These are phyloP conservation scores for Pisolithus orientalis DNA, from an alignment of 768 basidiomycete genomes.

Conservation along the genomic window DNA sequence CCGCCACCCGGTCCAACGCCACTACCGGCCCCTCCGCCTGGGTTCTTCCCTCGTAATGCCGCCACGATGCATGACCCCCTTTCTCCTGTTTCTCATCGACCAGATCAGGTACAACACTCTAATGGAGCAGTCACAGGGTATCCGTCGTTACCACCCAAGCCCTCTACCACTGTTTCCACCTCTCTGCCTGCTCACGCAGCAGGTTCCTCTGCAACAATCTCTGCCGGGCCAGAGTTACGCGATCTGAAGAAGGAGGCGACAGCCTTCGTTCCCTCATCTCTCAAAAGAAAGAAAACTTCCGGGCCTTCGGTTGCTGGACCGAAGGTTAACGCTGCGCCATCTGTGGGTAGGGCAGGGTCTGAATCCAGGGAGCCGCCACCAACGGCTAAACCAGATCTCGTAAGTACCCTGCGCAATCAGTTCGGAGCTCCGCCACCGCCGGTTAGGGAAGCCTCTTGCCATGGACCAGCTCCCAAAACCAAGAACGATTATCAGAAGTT, in stretches of 20 bases:
- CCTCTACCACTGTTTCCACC: constrained; percentile 21
- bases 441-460: constrained; percentile 10
- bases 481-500: constrained; percentile 75
- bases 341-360: constrained; percentile 27
- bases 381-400: constrained; percentile 57
- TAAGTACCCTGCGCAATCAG: constrained; percentile 54
- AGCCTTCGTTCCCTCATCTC: constrained; percentile 76
- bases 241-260: constrained; percentile 95
- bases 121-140: constrained; percentile 32
- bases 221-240: constrained; percentile 80
- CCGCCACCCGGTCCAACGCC: constrained; percentile 22
- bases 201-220: constrained; percentile 59
- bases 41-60: constrained; percentile 54
- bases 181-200: constrained; percentile 41
- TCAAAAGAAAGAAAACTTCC: constrained; percentile 66
- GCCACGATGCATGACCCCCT: constrained; percentile 70
- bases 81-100: constrained; percentile 68
- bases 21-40: constrained; percentile 42
- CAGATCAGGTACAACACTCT: constrained; percentile 68
- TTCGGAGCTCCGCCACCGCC: constrained; percentile 38
- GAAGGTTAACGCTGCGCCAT: constrained; percentile 62
- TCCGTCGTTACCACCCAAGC: constrained; percentile 41
- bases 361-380: constrained; percentile 18
- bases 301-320: constrained; percentile 26
- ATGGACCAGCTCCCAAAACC: constrained; percentile 28